Evolutionary conservation across 2,329 filamentous ascomycete genomes (phyloP), one percentile per base, ranked within the genome.

Genomic region (Ceratocystiopsis sp.): DNA sequence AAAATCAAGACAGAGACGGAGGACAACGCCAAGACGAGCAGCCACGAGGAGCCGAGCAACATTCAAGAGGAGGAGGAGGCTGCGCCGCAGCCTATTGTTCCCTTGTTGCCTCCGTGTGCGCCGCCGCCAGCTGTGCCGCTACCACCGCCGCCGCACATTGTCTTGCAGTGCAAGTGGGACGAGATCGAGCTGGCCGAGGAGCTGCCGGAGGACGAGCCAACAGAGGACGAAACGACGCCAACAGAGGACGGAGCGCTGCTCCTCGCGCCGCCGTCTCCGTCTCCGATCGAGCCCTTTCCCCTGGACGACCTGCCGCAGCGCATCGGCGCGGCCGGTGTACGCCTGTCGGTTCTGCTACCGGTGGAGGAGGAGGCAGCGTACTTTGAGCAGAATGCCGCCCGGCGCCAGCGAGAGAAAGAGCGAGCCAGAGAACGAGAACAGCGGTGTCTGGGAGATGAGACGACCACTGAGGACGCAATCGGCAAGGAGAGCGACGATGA

Each of bases 241-340:
- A 38, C 36, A 3, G n/a, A n/a, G 16, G 2, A 17, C 3, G n/a
- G 6, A 3, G 18, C 35, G 15, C 3, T 17, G 16, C 35, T 46
- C 5, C 16, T 33, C n/a, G 17, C 37, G 8, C 14, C 19, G 16
- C 19, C 13, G 6, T 11, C 25, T 11, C 25, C 10, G 7, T 29
- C 25, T 29, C 25, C 25, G 25, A 29, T 63, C 7, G 69, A 70
- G 43, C 64, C 68, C 3, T 70, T 72, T 44, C 62, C 68, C 47
- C 59, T 71, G 9, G 62, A 72, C 33, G 62, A 65, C 33, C 53
- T 71, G 14, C 58, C 64, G n/a, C 56, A 55, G 29, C 58, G 61
- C 34, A 63, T 66, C 41, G 60, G 60, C 39, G 61, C 61, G 5
- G 56, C 60, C n/a, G 57, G 59, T 21, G 52, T 58, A n/a, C 53